A percentile compares a stretch with the other conserved stretches of the same genome.
Evolutionary conservation across 805 yeast species (phyloP).

Genomic region (Hermanozyma aechmeae): DNA sequence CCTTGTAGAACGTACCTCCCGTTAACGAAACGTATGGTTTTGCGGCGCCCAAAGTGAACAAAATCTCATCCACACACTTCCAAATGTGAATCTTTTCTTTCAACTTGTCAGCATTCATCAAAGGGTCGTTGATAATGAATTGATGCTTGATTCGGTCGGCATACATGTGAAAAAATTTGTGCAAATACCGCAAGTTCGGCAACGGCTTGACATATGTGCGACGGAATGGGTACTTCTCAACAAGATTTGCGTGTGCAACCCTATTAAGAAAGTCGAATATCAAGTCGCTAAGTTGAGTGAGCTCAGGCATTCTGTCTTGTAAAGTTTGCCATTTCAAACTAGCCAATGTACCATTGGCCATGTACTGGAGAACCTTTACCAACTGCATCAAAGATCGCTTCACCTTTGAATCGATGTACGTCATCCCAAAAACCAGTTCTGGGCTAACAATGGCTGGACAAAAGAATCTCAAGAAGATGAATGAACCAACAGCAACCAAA

Average conservation of each 20-base stretch:
- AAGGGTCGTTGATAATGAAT: conserved; percentile 17
- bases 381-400: conserved; percentile 67
- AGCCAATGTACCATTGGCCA: conserved; percentile 73
- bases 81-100: conserved; percentile 18
- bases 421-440: conserved; percentile 40
- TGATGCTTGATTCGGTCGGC: conserved; percentile 19
- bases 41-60: conserved; percentile 52
- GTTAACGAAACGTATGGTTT: conserved; percentile 44
- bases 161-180: conserved; percentile 29
- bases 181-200: conserved; percentile 30
- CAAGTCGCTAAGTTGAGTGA: conserved; percentile 17
- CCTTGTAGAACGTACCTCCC: conserved; percentile 42
- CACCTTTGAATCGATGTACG: conserved; percentile 20
- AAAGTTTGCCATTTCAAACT: conserved; percentile 58
- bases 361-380: conserved; percentile 76
- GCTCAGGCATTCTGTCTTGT: conserved; percentile 29
- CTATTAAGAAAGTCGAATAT: conserved; percentile 19
- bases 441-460: conserved; percentile 92
- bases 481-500: conserved; percentile 71
- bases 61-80: conserved; percentile 35
- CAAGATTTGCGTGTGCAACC: conserved; percentile 11
- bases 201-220: conserved; percentile 17
- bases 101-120: conserved; percentile 8
- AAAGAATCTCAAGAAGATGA: conserved; percentile 67
- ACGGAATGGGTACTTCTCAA: conserved; percentile 17